These are phyloP conservation scores for California macrophylla DNA, from an alignment of 441 rosid species.

Conservation along the genomic window DNA sequence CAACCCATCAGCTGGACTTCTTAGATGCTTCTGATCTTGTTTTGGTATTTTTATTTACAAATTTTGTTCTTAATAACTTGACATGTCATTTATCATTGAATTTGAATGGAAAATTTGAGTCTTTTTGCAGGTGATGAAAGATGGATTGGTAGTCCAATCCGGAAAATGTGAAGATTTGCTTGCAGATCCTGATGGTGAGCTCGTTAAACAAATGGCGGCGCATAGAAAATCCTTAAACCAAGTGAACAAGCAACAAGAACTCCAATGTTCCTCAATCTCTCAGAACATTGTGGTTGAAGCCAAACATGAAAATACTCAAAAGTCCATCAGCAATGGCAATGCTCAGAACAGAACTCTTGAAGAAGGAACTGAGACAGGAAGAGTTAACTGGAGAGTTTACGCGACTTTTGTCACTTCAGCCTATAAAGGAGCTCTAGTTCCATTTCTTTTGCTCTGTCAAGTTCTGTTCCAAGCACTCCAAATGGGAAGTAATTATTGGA, in stretches of 20 bases:
- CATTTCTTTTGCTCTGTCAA: constrained; percentile 73
- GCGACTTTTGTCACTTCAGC: constrained; percentile 62
- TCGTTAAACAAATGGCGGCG: constrained; percentile 83
- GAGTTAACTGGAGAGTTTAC: constrained; percentile 76
- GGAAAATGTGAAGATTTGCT: constrained; percentile 65
- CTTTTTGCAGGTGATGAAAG: constrained; percentile 65
- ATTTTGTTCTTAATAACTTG: neutral
- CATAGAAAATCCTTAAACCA: constrained; percentile 53
- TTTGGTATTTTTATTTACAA: constrained; percentile 40
- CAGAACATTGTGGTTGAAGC: constrained; percentile 39
- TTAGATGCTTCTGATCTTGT: constrained; percentile 90
- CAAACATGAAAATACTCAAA: constrained; percentile 40
- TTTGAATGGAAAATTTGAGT: constrained; percentile 41
- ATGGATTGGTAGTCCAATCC: constrained; percentile 79
- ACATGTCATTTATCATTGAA: neutral
- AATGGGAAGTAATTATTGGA: constrained; percentile 88
- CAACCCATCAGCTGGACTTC: constrained; percentile 96
- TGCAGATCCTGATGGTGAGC: constrained; percentile 58
- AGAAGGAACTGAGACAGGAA: constrained; percentile 86
- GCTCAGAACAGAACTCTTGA: constrained; percentile 75
- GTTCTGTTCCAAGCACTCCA: constrained; percentile 70
- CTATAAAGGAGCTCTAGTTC: constrained; percentile 69
- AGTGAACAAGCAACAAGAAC: constrained; percentile 45
- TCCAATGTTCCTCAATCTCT: constrained; percentile 29
- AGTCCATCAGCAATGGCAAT: constrained; percentile 30